Evolutionary conservation across 257 asterid genomes (phyloP).

Genomic region (Lavandula angustifolia): DNA sequence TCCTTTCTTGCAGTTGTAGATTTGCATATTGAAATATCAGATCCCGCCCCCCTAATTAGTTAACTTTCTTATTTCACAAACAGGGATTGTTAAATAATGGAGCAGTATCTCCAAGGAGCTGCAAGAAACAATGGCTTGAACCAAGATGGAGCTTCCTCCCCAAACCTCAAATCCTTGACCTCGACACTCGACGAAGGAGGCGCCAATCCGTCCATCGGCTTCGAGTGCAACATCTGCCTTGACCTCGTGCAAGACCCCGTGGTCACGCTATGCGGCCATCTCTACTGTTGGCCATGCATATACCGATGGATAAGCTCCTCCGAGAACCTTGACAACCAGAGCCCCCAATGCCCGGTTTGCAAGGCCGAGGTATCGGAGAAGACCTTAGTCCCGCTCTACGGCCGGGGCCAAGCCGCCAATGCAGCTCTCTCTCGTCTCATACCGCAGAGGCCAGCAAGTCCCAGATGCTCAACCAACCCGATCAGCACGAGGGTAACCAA

Average conservation of each 20-base stretch:
- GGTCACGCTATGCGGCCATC: constrained; percentile 85
- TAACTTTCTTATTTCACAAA: background rate
- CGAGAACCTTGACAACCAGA: constrained; percentile 37
- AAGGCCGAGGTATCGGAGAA: constrained; percentile 57
- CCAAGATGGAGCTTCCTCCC: constrained; percentile 31
- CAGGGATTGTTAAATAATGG: constrained; percentile 35
- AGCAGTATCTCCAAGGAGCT: constrained; percentile 38
- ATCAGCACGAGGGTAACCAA: constrained; percentile 24
- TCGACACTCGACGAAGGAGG: constrained; percentile 38
- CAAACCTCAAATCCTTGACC: constrained; percentile 38
- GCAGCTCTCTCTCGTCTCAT: constrained; percentile 37
- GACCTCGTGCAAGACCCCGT: constrained; percentile 74
- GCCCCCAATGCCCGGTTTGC: constrained; percentile 78
- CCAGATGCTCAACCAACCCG: constrained; percentile 34
- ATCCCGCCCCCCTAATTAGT: no score
- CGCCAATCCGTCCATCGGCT: constrained; percentile 42
- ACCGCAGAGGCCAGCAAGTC: constrained; percentile 65
- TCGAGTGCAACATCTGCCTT: constrained; percentile 81
- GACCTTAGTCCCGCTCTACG: constrained; percentile 70
- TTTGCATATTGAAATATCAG: background rate
- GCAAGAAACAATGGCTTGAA: constrained; percentile 26
- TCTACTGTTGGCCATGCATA: constrained; percentile 87
- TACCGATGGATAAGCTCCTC: constrained; percentile 65
- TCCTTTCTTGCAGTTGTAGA: no score
- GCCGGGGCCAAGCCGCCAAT: constrained; percentile 50